Evolutionary conservation across 2,329 filamentous ascomycete species (phyloP), one percentile per base, ranked within the genome.

Genomic region (Moelleriella libera): DNA sequence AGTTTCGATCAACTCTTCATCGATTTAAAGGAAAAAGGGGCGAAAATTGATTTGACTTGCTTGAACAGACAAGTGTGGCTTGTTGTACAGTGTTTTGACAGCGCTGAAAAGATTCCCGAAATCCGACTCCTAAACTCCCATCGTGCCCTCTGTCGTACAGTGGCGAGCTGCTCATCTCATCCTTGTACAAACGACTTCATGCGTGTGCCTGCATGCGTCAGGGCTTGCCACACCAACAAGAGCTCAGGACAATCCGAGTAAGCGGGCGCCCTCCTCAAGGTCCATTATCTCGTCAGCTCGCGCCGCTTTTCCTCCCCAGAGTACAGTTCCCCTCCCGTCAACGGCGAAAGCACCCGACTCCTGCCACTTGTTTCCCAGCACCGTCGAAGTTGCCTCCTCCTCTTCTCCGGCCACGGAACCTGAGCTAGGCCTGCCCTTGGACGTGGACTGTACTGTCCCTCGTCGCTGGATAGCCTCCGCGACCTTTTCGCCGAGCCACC

Each of bases 311-410:
- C 66, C 66, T 4, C 68, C 71, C 69, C 68, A 77, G 7, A 74
- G 62, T 2, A 76, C 67, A 6, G 65, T 69, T 7, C 71, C 72
- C 11, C 66, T 63, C 1, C 68, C 68, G 49, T 77, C 70, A 3
- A 76, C 60, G 4, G 72, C 70, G 58, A 74, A 76, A 2, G 70
- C 66, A 0, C 72, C 72, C 2, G 70, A 66, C 55, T 74, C 69
- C 58, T 75, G 74, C 73, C 74, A 76, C 61, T 76, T 76, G 53
- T 74, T 76, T 2, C 73, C 70, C 65, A 75, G 67, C 5, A 68
- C 64, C 39, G 66, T 73, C 30, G 61, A 62, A 0, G 67, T 63
- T 0, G 64, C 70, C 3, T 63, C 61, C 5, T 54, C 59, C 4
- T 58, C 60, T 5, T 41, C 40, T 14, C 14, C 40, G 58, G 1